Percentiles rank a stretch among this genome's conserved stretches.
Conservation (phyloP, 2,329 filamentous ascomycete species). For the Claviceps fusiformis region DNA sequence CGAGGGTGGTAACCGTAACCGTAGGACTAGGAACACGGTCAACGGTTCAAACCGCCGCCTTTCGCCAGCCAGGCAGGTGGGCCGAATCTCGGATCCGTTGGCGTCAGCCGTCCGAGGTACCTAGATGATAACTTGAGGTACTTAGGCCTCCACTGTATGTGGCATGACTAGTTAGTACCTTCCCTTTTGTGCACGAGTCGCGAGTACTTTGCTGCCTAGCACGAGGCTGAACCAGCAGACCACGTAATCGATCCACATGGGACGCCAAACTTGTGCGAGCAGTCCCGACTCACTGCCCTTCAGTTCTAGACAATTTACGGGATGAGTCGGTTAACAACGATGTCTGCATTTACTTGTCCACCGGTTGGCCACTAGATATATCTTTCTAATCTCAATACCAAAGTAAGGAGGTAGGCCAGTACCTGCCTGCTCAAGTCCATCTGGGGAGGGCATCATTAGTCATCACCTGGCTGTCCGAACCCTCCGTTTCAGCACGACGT, state of each 20-base stretch:
- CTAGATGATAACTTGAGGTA: not conserved
- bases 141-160: not conserved
- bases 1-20: not conserved
- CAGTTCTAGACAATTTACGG: too few species aligned
- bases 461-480: not conserved
- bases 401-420: too few species aligned
- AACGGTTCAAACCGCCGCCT: not conserved
- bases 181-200: not conserved
- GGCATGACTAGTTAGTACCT: not conserved
- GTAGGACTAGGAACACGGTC: not conserved
- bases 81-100: not conserved
- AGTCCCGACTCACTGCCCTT: too few species aligned
- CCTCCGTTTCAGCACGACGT: constrained; percentile 4
- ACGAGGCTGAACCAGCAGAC: not conserved
- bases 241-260: not conserved
- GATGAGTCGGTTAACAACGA: not conserved
- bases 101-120: not conserved
- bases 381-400: too few species aligned
- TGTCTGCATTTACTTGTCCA: not conserved
- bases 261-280: too few species aligned
- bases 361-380: too few species aligned
- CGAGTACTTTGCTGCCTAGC: not conserved
- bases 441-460: constrained; percentile 2
- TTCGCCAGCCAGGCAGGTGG: not conserved
- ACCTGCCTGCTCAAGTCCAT: too few species aligned